Evolutionary conservation across 495 filamentous ascomycete genomes (phyloP), one percentile per base, ranked within the genome.

Genomic region (Talaromyces borbonicus): DNA sequence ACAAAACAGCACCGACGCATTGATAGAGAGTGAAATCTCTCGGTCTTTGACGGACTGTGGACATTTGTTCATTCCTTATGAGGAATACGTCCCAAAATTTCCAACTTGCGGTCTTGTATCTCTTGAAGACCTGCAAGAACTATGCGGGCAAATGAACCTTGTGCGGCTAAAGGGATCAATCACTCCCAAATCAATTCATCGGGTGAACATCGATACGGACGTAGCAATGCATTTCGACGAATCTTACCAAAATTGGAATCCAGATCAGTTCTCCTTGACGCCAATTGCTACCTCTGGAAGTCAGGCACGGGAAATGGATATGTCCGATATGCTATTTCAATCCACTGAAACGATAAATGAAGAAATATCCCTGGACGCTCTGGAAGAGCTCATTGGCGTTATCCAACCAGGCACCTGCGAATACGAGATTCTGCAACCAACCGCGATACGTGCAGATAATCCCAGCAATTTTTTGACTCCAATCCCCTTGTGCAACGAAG

Each of bases 61-160:
- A 12, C 30, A 35, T 15, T 18, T 43, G 18, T 16, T 12, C 16
- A 11, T 42, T 18, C 37, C 35, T 2, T 43, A 43, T 12, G 35
- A 42, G 16, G 19, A 44, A 12, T 49, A 35, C 16, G n/a, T 30
- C 9, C 19, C 47, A 26, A 22, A 7, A 14, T 20, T 12, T 41
- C 18, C 31, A 12, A 26, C 15, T 25, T 8, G 29, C 18, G 12
- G 14, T 9, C 4, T 36, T 24, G 18, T 43, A 6, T 42, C 47
- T 11, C 24, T 49, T 9, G 47, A 49, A 8, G 39, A 49, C 6
- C 26, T 49, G 39, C 43, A 44, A 25, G 18, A 25, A 11, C 27
- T 49, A 8, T 46, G 19, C 11, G 25, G 8, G n/a, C 14, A 16
- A 14, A 35, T 8, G 30, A n/a, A 32, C n/a, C 24, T 18, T 14